Evolutionary conservation across 2,329 filamentous ascomycete species (phyloP).

Genomic region (Xylariaceae sp.): DNA sequence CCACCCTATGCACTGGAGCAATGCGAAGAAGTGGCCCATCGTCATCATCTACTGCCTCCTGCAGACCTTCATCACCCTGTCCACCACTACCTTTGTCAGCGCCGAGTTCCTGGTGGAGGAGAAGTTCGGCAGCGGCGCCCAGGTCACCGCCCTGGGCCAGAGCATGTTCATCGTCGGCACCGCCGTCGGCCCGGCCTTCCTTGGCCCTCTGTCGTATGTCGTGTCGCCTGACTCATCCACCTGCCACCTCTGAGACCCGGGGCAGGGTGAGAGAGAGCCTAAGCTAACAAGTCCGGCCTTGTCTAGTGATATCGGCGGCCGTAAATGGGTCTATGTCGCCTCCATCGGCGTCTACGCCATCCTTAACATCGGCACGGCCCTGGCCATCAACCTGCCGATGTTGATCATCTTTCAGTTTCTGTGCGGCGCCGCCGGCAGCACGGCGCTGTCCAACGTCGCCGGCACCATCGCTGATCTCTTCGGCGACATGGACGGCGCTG

Average conservation of each 20-base stretch:
- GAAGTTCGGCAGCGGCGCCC: constrained; percentile 28
- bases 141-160: constrained; percentile 32
- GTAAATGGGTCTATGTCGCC: constrained; percentile 36
- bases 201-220: constrained; percentile 32
- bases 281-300: too few relatives aligned
- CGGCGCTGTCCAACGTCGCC: constrained; percentile 28
- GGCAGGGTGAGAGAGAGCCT: constrained; percentile 5
- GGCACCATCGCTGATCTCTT: constrained; percentile 29
- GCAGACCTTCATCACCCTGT: constrained; percentile 31
- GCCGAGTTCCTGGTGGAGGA: constrained; percentile 29
- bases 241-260: too few relatives aligned
- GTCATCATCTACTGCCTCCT: constrained; percentile 21
- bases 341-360: constrained; percentile 27
- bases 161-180: constrained; percentile 35
- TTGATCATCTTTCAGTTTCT: constrained; percentile 31
- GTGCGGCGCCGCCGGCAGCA: constrained; percentile 26
- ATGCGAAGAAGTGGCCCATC: constrained; percentile 23
- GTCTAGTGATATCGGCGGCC: constrained; percentile 31
- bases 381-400: constrained; percentile 30
- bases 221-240: too few relatives aligned
- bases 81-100: constrained; percentile 31
- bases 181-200: constrained; percentile 32
- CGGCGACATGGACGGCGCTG: constrained; percentile 29
- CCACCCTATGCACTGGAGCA: constrained; percentile 23
- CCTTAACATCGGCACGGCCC: constrained; percentile 27